Evolutionary conservation across 2,329 filamentous ascomycete genomes (phyloP), one percentile per base, ranked within the genome.

Genomic region (Mycosphaerelloides madeirae): DNA sequence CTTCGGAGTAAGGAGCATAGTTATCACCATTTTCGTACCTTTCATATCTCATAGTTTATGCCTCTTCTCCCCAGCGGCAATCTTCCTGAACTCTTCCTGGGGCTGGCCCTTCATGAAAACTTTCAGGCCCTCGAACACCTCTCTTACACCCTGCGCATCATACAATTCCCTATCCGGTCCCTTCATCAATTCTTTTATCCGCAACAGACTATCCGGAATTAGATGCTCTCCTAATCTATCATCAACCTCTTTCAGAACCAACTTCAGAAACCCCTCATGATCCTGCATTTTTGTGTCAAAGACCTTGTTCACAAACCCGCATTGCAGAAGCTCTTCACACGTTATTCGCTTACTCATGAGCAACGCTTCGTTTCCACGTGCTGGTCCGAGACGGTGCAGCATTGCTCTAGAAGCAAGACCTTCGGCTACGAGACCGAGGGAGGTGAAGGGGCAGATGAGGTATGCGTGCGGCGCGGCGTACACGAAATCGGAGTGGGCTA

Each of bases 361-460:
- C 11, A 97, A 76, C 11, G 93, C 91, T 74, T 97, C 93, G 62
- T 94, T 95, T 8, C 89, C 90, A 63, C 87, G 86, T 46, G 79
- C 73, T 39, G 88, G 77, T 1, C 93, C 93, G 18, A 97, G 74
- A 0, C 91, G 74, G 58, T 84, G 78, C 12, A 93, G 87, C 45
- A 97, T 84, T 0, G 83, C 87, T 43, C 81, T 73, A 13, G 82
- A 87, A 0, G 89, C 82, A 36, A 84, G 87, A 31, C 91, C 93
- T 70, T 97, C 93, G 43, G 89, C 79, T 0, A 97, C 90, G 1
- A 98, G 79, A 1, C 93, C 91, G 1, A 97, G 77, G 1, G 86
- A 91, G 3, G 83, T 84, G 69, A 97, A 97, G 3, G 93, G 93
- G 1, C 90, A 95, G 19, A 97, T 80, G 19, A 97, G 74, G 69